Evolutionary conservation across 805 yeast species (phyloP), one percentile per base, ranked within the genome.

Genomic region (Candida maesae): DNA sequence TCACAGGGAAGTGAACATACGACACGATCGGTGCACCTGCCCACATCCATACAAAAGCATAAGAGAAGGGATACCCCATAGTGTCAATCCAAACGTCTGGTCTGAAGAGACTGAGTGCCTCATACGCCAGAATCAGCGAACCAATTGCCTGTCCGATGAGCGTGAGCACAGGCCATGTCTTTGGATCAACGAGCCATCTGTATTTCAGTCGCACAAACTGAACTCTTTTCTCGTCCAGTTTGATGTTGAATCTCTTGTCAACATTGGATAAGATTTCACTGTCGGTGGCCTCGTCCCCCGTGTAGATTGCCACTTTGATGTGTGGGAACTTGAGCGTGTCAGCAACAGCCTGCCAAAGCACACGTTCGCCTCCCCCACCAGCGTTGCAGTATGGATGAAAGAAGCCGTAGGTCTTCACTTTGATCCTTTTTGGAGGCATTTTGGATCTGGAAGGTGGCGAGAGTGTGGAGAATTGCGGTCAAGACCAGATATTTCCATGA

Each of bases 331-430:
- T 49, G 44, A 90, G 66, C 0, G 95, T 84, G 24, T 81, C 72
- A 50, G 76, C 73, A 6, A 91, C 86, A 0, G 96, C 96, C 41
- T 86, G 89, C 99, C 99, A 93, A 30, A 93, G 67, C 1, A 93
- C 99, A 42, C 91, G 77, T 59, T 93, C 99, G 18, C 99, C 99
- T 23, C 99, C 99, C 15, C 99, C 99, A 34, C 95, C 96, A 29
- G 96, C 95, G 59, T 85, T 86, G 49, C 96, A 89, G 53, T 82
- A 85, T 0, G 99, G 99, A 64, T 93, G 99, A 67, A 93, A 89
- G 56, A 84, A 90, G 6, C 98, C 99, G 58, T 69, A 82, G 10
- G 87, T 61, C 28, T 44, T 47, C 35, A 26, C 19, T 8, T n/a
- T 26, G 25, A 19, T 14, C 36, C 20, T 36, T 12, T 33, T 29